Evolutionary conservation across 306 rosid species (phyloP).

Genomic region (Cucumis hystrix): DNA sequence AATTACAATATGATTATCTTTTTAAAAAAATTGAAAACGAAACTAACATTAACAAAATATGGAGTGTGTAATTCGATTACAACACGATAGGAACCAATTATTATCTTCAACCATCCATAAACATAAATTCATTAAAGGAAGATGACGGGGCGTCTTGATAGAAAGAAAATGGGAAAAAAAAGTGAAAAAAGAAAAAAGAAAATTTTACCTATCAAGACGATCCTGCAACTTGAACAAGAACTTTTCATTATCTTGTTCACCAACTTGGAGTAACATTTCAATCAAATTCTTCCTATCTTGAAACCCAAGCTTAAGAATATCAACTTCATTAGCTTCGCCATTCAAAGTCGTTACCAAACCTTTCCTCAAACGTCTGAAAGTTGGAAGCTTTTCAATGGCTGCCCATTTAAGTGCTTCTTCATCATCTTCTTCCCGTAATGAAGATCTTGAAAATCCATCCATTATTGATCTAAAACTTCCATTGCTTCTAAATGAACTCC

Average conservation of each 20-base stretch:
- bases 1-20: too few species aligned
- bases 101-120: too few species aligned
- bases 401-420: slow-evolving; percentile 29
- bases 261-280: slow-evolving; percentile 10
- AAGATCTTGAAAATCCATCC: slow-evolving; percentile 13
- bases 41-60: too few species aligned
- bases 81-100: too few species aligned
- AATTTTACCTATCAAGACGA: slow-evolving; percentile 12
- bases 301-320: slow-evolving; percentile 2
- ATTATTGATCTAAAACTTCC: background rate
- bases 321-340: slow-evolving; percentile 13
- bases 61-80: too few species aligned
- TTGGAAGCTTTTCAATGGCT: slow-evolving; percentile 25
- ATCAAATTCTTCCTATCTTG: slow-evolving; percentile 19
- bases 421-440: slow-evolving; percentile 16
- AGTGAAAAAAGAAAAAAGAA: too few species aligned
- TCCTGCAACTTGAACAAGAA: slow-evolving; percentile 14
- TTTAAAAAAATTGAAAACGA: too few species aligned
- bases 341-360: slow-evolving; percentile 7
- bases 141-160: too few species aligned
- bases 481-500: slow-evolving; percentile 11
- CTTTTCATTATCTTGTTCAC: slow-evolving; percentile 17
- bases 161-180: too few species aligned
- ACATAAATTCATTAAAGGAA: too few species aligned
- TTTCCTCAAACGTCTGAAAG: slow-evolving; percentile 17